Evolutionary conservation across 2,329 filamentous ascomycete species (phyloP).

Genomic region (Fonsecaea nubica): DNA sequence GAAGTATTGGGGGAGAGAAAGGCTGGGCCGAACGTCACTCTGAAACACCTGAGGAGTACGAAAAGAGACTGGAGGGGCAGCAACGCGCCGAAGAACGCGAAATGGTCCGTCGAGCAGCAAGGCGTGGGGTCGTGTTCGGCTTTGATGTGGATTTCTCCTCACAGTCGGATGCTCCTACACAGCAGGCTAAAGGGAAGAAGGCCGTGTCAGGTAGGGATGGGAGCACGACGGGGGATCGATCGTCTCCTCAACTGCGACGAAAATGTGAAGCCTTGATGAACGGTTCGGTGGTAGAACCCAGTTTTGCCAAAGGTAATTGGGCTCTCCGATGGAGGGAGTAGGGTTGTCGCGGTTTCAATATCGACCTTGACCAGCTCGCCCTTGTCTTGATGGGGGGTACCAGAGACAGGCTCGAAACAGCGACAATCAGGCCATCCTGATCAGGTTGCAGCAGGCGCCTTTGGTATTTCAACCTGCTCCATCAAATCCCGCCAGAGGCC

Average conservation of each 20-base stretch:
- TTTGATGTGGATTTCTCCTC: slow-evolving; percentile 17
- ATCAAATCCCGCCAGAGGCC: too few species aligned
- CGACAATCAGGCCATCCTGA: too few species aligned
- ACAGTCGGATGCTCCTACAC: background rate
- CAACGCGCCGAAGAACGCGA: slow-evolving; percentile 36
- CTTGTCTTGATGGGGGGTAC: background rate
- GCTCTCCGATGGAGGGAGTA: slow-evolving; percentile 46
- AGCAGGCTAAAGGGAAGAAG: background rate
- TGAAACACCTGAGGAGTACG: slow-evolving; percentile 22
- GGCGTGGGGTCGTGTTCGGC: slow-evolving; percentile 35
- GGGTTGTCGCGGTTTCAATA: background rate
- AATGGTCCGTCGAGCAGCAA: slow-evolving; percentile 36
- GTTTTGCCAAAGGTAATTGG: slow-evolving; percentile 68
- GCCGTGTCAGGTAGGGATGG: background rate
- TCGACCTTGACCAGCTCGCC: background rate
- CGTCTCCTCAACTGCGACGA: slow-evolving; percentile 38
- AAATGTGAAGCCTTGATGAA: slow-evolving; percentile 67
- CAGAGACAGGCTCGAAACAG: too few species aligned
- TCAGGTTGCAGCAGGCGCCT: too few species aligned
- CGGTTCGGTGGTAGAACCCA: slow-evolving; percentile 64
- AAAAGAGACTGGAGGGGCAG: slow-evolving; percentile 35
- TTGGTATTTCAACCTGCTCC: too few species aligned
- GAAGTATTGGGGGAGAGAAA: slow-evolving; percentile 63
- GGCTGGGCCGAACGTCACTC: slow-evolving; percentile 59
- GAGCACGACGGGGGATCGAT: background rate